phyloP scores from a whole-genome alignment of 495 filamentous ascomycete genomes.

The Jackrogersella minutella region DNA sequence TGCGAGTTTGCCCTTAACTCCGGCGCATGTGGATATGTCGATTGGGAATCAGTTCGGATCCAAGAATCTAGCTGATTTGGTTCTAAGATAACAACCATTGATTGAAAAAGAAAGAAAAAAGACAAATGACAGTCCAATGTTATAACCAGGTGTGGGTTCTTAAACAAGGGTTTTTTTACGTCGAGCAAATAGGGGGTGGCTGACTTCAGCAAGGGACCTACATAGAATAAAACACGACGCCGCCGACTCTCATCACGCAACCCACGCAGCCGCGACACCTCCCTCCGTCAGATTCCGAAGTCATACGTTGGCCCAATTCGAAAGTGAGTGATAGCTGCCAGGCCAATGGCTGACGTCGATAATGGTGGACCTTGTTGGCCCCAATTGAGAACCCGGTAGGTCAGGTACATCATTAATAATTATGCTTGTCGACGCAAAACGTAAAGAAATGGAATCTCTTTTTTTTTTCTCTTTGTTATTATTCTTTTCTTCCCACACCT shows the following conservation, averaged over 20 bases:
- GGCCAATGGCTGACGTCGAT: neutral
- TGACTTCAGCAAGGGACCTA: neutral
- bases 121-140: neutral
- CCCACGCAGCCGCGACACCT: neutral
- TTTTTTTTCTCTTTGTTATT: neutral
- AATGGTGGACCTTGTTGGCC: slow-evolving; percentile 27
- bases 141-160: neutral
- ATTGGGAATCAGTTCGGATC: neutral
- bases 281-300: neutral
- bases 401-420: slow-evolving; percentile 4
- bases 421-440: neutral
- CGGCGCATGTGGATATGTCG: too few relatives aligned
- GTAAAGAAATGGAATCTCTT: neutral
- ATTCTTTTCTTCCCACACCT: neutral
- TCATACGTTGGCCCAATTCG: too few relatives aligned
- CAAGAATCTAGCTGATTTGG: neutral
- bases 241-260: too few relatives aligned
- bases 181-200: neutral
- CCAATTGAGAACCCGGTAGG: slow-evolving; percentile 38
- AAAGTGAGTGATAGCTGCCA: neutral
- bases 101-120: neutral
- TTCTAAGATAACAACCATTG: neutral
- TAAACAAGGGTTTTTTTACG: neutral
- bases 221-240: too few relatives aligned
- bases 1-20: too few relatives aligned